Evolutionary conservation across 129 eudicot genomes (phyloP).

Genomic region (Flaveria trinervia): DNA sequence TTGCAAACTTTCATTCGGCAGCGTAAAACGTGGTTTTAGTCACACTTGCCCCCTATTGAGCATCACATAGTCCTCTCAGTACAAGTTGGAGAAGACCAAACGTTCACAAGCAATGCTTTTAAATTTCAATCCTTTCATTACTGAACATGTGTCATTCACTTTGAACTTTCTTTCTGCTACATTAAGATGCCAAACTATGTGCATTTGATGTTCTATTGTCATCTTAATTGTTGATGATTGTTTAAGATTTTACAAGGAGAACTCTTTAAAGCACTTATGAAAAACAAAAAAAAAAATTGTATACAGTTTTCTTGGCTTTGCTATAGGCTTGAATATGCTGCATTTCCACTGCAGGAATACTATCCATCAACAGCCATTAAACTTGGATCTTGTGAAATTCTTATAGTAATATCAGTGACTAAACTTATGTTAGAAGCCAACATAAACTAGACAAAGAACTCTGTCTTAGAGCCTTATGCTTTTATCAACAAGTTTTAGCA

Average conservation of each 20-base stretch:
- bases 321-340: not conserved
- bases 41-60: not conserved
- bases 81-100: not conserved
- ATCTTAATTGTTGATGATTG: conserved; percentile 12
- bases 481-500: not conserved
- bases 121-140: not conserved
- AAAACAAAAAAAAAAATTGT: not conserved
- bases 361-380: not conserved
- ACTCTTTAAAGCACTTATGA: not conserved
- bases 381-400: not conserved
- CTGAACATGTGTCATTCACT: not conserved
- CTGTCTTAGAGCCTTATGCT: not conserved
- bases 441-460: not conserved
- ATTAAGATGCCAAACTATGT: conserved; percentile 14
- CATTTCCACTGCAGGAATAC: not conserved
- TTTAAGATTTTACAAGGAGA: conserved; percentile 4
- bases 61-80: not conserved
- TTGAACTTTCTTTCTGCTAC: conserved; percentile 8
- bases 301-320: conserved; percentile 4
- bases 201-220: not conserved
- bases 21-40: conserved; percentile 15
- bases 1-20: not conserved
- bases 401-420: not conserved
- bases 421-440: not conserved
- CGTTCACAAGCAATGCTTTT: conserved; percentile 12